Conservation (phyloP, 495 filamentous ascomycete genomes). For the Lasiosphaeria miniovina region DNA sequence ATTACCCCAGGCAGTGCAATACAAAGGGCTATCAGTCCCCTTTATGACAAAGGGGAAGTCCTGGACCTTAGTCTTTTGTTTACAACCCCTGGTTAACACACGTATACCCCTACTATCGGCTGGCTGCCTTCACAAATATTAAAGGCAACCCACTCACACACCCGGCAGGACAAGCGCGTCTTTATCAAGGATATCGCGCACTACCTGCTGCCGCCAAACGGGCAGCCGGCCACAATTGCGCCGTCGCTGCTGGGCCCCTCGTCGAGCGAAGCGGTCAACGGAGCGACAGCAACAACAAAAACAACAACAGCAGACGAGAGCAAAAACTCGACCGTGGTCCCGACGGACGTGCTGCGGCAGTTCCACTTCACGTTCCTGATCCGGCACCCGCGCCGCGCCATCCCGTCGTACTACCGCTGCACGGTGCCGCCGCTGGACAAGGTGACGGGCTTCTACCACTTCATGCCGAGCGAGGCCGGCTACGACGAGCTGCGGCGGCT, state of each 20-base stretch:
- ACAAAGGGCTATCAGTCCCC: background rate
- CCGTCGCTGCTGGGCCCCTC: constrained; percentile 56
- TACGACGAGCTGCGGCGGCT: constrained; percentile 80
- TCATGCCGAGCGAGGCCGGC: constrained; percentile 82
- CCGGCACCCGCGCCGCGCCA: constrained; percentile 80
- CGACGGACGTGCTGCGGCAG: constrained; percentile 58
- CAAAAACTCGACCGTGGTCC: constrained; percentile 69
- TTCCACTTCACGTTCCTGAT: constrained; percentile 99
- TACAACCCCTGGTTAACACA: no score
- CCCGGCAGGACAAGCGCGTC: constrained; percentile 67
- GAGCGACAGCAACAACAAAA: constrained; percentile 58
- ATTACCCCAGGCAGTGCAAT: background rate
- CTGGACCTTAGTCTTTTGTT: no score
- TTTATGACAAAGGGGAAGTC: background rate
- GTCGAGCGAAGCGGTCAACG: constrained; percentile 38
- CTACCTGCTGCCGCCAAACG: constrained; percentile 75
- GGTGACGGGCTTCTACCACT: constrained; percentile 80
- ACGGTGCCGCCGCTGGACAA: constrained; percentile 82
- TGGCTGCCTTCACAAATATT: background rate
- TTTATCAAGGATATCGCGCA: constrained; percentile 98
- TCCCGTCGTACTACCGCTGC: constrained; percentile 93
- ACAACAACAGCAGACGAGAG: constrained; percentile 22
- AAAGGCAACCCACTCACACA: background rate
- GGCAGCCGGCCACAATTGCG: constrained; percentile 64
- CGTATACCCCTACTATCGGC: no score